These are phyloP conservation scores for Geotrichum carabidarum DNA, from an alignment of 1,139 yeast genomes.

Conservation along the genomic window DNA sequence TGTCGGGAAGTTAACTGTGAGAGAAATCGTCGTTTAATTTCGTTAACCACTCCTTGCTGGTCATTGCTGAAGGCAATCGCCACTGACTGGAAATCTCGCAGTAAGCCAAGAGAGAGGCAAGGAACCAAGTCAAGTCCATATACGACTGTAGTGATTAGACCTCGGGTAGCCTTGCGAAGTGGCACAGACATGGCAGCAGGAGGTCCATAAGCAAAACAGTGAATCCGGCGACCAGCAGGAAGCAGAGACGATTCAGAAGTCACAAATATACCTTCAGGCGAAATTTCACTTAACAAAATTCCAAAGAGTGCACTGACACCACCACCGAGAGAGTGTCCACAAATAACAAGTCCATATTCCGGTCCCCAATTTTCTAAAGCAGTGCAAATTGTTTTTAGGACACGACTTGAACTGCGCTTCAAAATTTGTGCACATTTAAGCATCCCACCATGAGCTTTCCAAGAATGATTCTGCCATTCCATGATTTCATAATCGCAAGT, in stretches of 20 bases:
- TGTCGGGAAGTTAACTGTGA: slow-evolving; percentile 31
- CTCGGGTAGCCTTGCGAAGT: slow-evolving; percentile 30
- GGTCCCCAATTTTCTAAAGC: slow-evolving; percentile 31
- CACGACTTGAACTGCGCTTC: slow-evolving; percentile 26
- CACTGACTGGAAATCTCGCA: slow-evolving; percentile 36
- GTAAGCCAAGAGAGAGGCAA: slow-evolving; percentile 35
- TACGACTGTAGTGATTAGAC: slow-evolving; percentile 34
- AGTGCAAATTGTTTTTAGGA: slow-evolving; percentile 29
- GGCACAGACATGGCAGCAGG: slow-evolving; percentile 34
- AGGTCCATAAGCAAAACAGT: slow-evolving; percentile 37
- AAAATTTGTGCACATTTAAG: slow-evolving; percentile 33
- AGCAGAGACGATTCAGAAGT: slow-evolving; percentile 12
- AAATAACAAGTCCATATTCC: slow-evolving; percentile 34
- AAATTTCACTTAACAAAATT: slow-evolving; percentile 30
- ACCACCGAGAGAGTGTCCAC: slow-evolving; percentile 39
- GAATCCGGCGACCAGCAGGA: slow-evolving; percentile 31
- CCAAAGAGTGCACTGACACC: slow-evolving; percentile 37
- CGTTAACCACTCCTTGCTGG: slow-evolving; percentile 30
- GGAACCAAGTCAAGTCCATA: slow-evolving; percentile 38
- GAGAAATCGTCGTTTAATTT: slow-evolving; percentile 29
- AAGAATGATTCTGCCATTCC: slow-evolving; percentile 31
- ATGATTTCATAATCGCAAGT: slow-evolving; percentile 35
- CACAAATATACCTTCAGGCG: slow-evolving; percentile 15
- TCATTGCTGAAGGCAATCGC: slow-evolving; percentile 32
- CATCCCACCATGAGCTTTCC: slow-evolving; percentile 38